Evolutionary conservation across 805 yeast genomes (phyloP).

Genomic region (Pichia nakasei): DNA sequence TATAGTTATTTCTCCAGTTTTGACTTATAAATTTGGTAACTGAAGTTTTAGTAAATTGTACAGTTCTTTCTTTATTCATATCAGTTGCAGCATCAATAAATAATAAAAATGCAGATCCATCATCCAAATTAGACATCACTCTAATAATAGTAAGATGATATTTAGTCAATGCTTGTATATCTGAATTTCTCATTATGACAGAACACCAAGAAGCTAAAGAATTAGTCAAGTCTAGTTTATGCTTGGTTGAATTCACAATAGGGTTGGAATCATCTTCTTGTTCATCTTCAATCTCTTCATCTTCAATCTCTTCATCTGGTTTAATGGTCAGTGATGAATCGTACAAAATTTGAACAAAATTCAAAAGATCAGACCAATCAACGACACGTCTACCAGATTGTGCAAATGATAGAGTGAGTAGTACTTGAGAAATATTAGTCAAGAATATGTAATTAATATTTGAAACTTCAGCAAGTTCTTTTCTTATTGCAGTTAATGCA

Average conservation of each 20-base stretch:
- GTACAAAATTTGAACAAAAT: conserved; percentile 12
- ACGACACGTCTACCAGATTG: conserved; percentile 61
- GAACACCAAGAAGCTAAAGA: conserved; percentile 38
- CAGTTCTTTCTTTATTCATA: conserved; percentile 35
- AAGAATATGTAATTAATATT: conserved; percentile 9
- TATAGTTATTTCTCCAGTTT: conserved; percentile 30
- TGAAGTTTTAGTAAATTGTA: conserved; percentile 36
- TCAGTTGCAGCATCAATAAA: conserved; percentile 40
- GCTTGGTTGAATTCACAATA: neutral
- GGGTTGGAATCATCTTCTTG: neutral
- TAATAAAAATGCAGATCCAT: conserved; percentile 33
- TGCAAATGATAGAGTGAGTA: conserved; percentile 47
- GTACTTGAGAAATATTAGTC: conserved; percentile 31
- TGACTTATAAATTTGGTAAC: conserved; percentile 41
- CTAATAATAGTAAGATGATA: conserved; percentile 37
- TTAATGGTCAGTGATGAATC: conserved; percentile 2
- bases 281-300: conserved; percentile 4
- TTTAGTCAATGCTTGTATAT: conserved; percentile 34
- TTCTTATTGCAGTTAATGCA: conserved; percentile 17
- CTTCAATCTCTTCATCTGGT: conserved; percentile 9
- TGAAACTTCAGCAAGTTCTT: conserved; percentile 4
- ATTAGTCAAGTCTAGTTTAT: conserved; percentile 15
- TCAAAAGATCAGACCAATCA: conserved; percentile 35
- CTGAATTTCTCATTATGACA: conserved; percentile 46
- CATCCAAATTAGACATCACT: conserved; percentile 27